Base-by-base conservation (phyloP, 805 yeast genomes). In the Metschnikowia shivogae region DNA sequence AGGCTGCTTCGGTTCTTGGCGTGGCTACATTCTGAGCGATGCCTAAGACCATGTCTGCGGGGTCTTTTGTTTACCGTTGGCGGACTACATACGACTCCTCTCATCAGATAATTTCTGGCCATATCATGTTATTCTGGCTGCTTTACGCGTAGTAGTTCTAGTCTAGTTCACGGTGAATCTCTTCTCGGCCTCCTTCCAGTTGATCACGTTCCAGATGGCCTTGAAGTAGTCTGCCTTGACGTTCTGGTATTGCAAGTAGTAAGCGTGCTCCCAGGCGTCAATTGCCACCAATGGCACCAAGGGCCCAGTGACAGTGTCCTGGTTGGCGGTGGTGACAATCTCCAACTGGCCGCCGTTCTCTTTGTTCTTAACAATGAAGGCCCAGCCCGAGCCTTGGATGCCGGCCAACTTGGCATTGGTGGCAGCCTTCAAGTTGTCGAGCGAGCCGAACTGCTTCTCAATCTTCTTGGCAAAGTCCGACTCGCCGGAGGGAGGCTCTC, bases 1-100 rank as follows among this genome's bases (percentile, higher is more conserved):
- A 81, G 56, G 98, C 96, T 1, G 97, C 96, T 0, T 72, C 80
- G 30, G 56, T 92, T 34, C 70, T 90, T 24, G 95, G 96, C 1
- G 82, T 81, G 4, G 81, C 92, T 2, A 80, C 87, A 4, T 86
- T 86, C 55, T 81, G 42, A 29, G 6, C 3, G 13, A 13, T 2
- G 26, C 8, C 6, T 22, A 6, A 6, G 8, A 22, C 8, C 26
- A 22, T 22, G 8, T 22, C 8, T 22, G 26, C 26, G 26, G 26
- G 26, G 26, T 22, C 26, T 22, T 22, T 22, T 22, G 26, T 22
- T 22, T 22, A 22, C 8, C 8, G 26, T 22, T 22, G 24, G 6
- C 4, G 24, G 24, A 22, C 6, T 22, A 5, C 26, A 22, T 7
- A 5, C 6, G 1, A 22, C 26, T 22, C 26, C 8, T 22, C 26